Percentiles rank a stretch among this genome's conserved stretches.
Evolutionary conservation across 2,329 filamentous ascomycete species (phyloP).

Genomic region (Pestalotiopsis sp.): DNA sequence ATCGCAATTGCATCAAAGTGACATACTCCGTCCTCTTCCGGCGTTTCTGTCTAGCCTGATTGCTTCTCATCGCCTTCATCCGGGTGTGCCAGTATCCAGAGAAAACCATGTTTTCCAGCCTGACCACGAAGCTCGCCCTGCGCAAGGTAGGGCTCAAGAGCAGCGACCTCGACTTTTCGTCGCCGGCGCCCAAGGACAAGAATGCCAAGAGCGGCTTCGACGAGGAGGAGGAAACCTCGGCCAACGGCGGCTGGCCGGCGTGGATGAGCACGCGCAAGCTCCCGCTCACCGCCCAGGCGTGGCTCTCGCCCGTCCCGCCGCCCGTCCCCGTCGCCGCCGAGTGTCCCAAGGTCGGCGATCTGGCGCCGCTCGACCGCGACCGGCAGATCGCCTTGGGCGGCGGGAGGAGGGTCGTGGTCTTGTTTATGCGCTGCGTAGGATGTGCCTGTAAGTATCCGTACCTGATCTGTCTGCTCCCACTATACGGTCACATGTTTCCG

Average conservation of each 20-base stretch:
- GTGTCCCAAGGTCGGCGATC: conserved; percentile 50
- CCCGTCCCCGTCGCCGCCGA: conserved; percentile 45
- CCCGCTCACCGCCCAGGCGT: conserved; percentile 55
- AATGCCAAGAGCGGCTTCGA: conserved; percentile 30
- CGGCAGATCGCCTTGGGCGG: conserved; percentile 44
- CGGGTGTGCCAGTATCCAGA: background rate
- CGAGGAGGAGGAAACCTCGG: conserved; percentile 32
- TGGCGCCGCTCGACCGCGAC: conserved; percentile 50
- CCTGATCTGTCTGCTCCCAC: conserved; percentile 13
- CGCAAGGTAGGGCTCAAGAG: conserved; percentile 58
- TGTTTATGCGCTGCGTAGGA: conserved; percentile 58
- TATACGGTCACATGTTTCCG: background rate
- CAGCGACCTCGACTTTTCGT: conserved; percentile 49
- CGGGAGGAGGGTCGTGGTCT: conserved; percentile 48
- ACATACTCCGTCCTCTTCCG: background rate
- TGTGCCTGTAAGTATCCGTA: conserved; percentile 51
- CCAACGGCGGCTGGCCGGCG: conserved; percentile 31
- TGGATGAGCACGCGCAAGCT: conserved; percentile 55
- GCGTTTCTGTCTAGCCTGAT: background rate
- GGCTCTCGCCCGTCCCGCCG: conserved; percentile 54
- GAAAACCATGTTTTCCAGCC: conserved; percentile 54
- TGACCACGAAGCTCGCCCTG: conserved; percentile 61
- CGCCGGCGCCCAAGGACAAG: conserved; percentile 32
- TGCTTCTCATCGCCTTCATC: background rate
- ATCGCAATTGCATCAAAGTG: background rate